Evolutionary conservation across 2,329 filamentous ascomycete genomes (phyloP), one percentile per base, ranked within the genome.

Genomic region (Claviceps purpurea): DNA sequence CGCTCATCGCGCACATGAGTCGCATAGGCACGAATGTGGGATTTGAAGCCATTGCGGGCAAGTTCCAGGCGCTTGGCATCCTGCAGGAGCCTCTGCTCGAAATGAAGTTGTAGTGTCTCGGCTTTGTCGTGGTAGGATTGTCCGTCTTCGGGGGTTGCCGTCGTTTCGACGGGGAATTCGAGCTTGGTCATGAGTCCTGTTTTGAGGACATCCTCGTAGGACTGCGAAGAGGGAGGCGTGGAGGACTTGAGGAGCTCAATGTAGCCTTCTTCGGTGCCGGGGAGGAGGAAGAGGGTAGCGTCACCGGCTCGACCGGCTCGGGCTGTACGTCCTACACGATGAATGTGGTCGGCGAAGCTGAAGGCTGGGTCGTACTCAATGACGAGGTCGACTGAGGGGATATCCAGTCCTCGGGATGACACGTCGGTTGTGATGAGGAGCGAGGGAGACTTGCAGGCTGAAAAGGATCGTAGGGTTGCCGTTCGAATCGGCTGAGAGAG

Each of bases 361-460:
- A 97, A 97, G 2, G 93, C 88, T 0, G 93, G 90, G 64, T 98
- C 93, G 64, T 95, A 97, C 66, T 98, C 93, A 52, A 98, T 79
- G 49, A 98, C 89, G 20, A 96, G 76, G 65, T 98, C 93, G 50
- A 98, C 88, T 49, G 93, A 91, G 1, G 91, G 91, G 16, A 98
- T 80, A 73, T 98, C 93, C 43, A 98, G 82, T 71, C 93, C 93
- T 63, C 93, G 88, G 20, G 93, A 93, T 13, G 93, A 89, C 49
- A 98, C 93, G 63, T 98, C 93, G 1, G 93, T 98, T 59, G 90
- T 95, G 57, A 98, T 79, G 16, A 98, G 78, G 3, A 98, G 81
- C 0, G 86, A 84, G 0, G 91, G 85, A 20, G 87, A 79, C 30
- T 77, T 80, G 64, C 82, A 85, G 43, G 76, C 77, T 3, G 85